These are phyloP conservation scores for Pseudozyma pruni DNA, from an alignment of 1,284 basidiomycete species.

Conservation along the genomic window DNA sequence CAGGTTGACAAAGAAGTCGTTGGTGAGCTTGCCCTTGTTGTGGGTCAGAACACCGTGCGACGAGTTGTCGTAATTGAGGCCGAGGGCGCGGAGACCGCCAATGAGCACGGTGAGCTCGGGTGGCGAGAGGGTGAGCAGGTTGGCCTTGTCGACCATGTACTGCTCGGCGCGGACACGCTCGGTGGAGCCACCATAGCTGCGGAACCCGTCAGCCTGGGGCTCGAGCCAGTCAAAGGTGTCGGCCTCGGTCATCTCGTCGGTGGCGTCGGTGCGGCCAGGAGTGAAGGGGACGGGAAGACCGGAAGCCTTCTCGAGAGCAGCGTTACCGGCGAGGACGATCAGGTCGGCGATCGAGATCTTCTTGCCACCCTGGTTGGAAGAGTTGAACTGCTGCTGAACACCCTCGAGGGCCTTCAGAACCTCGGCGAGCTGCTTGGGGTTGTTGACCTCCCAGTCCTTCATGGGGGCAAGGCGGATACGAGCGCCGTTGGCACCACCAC, in stretches of 20 bases:
- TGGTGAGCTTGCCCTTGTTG: slow-evolving; percentile 35
- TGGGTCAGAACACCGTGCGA: slow-evolving; percentile 35
- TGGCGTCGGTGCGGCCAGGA: slow-evolving; percentile 38
- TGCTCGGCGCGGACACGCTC: slow-evolving; percentile 39
- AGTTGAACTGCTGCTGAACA: slow-evolving; percentile 46
- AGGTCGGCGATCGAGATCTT: slow-evolving; percentile 44
- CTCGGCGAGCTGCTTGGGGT: slow-evolving; percentile 32
- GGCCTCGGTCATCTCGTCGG: slow-evolving; percentile 34
- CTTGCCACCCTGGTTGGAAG: slow-evolving; percentile 38
- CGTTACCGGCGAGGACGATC: slow-evolving; percentile 41
- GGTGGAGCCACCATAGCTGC: slow-evolving; percentile 38
- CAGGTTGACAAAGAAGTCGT: slow-evolving; percentile 46
- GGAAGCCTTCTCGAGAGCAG: slow-evolving; percentile 45
- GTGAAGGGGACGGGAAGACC: slow-evolving; percentile 43
- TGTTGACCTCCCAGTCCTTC: slow-evolving; percentile 49
- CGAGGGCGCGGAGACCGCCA: slow-evolving; percentile 43
- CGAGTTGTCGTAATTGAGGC: slow-evolving; percentile 40
- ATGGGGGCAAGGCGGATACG: slow-evolving; percentile 43
- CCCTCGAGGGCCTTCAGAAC: slow-evolving; percentile 41
- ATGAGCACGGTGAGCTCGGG: slow-evolving; percentile 44
- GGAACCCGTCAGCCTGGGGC: slow-evolving; percentile 40
- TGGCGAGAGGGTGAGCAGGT: slow-evolving; percentile 37
- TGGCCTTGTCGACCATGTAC: slow-evolving; percentile 40
- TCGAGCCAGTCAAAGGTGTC: slow-evolving; percentile 39
- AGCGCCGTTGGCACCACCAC: slow-evolving; percentile 45